Evolutionary conservation across 306 rosid species (phyloP), one percentile per base, ranked within the genome.

Genomic region (Senna tora): DNA sequence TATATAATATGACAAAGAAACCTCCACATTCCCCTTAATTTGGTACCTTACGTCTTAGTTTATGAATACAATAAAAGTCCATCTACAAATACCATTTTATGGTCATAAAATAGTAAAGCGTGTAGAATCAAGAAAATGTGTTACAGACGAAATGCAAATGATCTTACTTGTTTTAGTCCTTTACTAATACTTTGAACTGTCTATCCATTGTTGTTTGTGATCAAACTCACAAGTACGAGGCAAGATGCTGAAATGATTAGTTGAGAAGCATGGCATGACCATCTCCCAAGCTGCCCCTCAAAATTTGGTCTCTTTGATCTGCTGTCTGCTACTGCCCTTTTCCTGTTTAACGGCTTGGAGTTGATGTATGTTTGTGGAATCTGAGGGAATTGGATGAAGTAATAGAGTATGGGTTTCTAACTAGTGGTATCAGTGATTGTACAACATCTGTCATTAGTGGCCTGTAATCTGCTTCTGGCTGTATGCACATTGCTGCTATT

Each of bases 401-500:
- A 38, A 76, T 36, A 45, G 81, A 73, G 30, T 85, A 74, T 11
- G 75, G 80, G 82, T 72, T 89, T 73, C 79, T 86, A 61, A 87
- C 90, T 25, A 95, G 83, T 13, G 97, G 96, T 75, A 89, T 62
- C 33, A 95, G 82, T 34, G 99, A 95, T 67, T 90, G 99, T 32
- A 92, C 96, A 19, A 95, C 97, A 59, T 95, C 99, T 5, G 92
- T 87, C 96, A 92, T 92, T 25, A 95, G 76, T 7, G 99, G 99
- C 65, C 99, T 82, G 79, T 92, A 95, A 54, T 86, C 97, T 66
- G 97, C 96, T 88, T 95, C 97, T 66, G 97, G 92, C 81, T 92
- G 99, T 80, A 92, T 90, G 73, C 99, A 95, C 97, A 92, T 85
- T 50, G 99, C 99, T 74, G 99, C 99, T 62, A 95, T 88, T 30